phyloP scores from a whole-genome alignment of 2,329 filamentous ascomycete species.

The Sporothrix luriei region DNA sequence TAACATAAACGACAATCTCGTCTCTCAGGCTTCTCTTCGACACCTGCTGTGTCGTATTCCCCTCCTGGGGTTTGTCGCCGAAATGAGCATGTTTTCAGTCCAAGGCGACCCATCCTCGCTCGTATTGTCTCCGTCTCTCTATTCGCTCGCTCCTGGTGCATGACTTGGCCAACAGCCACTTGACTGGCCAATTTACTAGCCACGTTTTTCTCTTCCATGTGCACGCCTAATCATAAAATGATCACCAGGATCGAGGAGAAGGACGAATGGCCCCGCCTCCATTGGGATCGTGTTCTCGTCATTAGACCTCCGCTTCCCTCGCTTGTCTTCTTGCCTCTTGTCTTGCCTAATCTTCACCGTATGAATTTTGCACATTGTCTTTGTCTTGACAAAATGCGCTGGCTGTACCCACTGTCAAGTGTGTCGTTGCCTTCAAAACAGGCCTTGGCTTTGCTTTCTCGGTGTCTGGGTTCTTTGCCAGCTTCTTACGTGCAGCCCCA shows the following conservation, averaged over 20 bases:
- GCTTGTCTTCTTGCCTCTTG: background rate
- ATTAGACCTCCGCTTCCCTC: background rate
- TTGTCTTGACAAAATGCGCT: conserved; percentile 15
- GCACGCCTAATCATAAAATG: background rate
- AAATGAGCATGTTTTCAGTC: background rate
- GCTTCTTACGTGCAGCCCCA: background rate
- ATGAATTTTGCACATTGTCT: background rate
- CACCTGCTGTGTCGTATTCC: too few relatives aligned
- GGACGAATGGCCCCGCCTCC: conserved; percentile 1
- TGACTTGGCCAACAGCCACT: background rate
- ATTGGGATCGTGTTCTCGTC: conserved; percentile 8
- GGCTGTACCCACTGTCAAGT: background rate
- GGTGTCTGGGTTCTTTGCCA: background rate
- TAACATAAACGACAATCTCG: background rate
- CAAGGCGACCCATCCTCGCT: background rate
- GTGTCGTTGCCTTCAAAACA: conserved; percentile 6
- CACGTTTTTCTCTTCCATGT: background rate
- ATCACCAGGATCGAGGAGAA: background rate
- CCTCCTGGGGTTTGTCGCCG: background rate
- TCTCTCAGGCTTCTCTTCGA: too few relatives aligned
- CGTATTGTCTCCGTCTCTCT: background rate
- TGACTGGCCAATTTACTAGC: background rate
- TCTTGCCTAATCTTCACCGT: background rate
- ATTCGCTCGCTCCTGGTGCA: background rate
- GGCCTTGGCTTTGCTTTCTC: conserved; percentile 13